phyloP scores from a whole-genome alignment of 1,139 yeast genomes.

The Keqinozyma sinolaborantium region DNA sequence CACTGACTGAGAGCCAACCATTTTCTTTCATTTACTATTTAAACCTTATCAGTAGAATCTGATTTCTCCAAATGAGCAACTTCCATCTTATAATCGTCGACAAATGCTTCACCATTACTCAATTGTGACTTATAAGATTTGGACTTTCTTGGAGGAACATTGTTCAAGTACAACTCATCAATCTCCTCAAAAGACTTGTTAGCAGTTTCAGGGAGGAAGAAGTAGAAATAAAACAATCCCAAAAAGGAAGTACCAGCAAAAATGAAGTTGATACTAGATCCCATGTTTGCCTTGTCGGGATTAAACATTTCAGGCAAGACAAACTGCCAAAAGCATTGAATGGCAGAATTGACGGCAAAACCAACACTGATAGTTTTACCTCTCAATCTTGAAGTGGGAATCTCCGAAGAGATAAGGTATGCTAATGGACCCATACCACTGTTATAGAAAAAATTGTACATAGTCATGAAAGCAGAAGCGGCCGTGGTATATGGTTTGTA shows the following conservation, averaged over 20 bases:
- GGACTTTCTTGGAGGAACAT: conserved; percentile 8
- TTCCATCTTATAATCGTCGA: too few species aligned
- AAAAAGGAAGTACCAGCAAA: conserved; percentile 5
- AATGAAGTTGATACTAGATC: too few species aligned
- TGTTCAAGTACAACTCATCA: conserved; percentile 16
- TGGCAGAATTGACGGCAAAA: conserved; percentile 5
- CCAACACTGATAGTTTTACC: conserved; percentile 13
- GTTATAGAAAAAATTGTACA: conserved; percentile 14
- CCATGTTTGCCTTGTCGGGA: conserved; percentile 14
- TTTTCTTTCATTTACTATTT: too few species aligned
- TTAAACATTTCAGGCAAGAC: conserved; percentile 17
- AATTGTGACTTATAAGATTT: too few species aligned
- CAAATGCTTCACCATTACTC: too few species aligned
- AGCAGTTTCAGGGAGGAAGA: conserved; percentile 30
- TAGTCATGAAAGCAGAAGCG: conserved; percentile 9
- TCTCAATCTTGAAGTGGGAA: conserved; percentile 12
- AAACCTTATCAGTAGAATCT: too few species aligned
- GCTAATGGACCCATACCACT: conserved; percentile 13
- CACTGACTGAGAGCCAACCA: too few species aligned
- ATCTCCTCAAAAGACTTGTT: conserved; percentile 30
- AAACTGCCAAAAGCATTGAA: too few species aligned
- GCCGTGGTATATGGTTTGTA: too few species aligned
- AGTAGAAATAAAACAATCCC: conserved; percentile 7
- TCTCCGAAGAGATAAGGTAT: conserved; percentile 11
- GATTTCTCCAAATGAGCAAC: too few species aligned